phyloP scores from a whole-genome alignment of 306 rosid genomes.

The Canavalia gladiata region DNA sequence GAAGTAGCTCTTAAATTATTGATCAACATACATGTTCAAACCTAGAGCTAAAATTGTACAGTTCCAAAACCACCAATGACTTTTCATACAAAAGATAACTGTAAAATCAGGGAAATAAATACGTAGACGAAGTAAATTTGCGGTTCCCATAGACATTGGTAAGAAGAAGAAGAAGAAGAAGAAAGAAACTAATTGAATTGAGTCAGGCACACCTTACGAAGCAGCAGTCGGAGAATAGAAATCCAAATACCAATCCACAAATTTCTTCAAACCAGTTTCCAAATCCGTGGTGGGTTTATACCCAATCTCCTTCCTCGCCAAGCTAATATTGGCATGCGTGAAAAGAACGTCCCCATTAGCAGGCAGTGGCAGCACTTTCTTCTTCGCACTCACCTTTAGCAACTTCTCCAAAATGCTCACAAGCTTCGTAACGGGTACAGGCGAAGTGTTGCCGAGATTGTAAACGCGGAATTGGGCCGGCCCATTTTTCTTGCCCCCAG shows the following conservation, averaged over 20 bases:
- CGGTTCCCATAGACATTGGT: no score
- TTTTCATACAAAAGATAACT: not conserved
- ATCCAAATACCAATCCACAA: conserved; percentile 56
- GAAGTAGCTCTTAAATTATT: conserved; percentile 11
- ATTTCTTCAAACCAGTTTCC: conserved; percentile 55
- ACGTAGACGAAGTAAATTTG: not conserved
- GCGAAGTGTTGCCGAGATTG: conserved; percentile 53
- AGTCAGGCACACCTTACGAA: conserved; percentile 15
- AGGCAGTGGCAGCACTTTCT: conserved; percentile 43
- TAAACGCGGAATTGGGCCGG: conserved; percentile 48
- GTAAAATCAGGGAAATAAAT: not conserved
- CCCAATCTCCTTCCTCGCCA: conserved; percentile 52
- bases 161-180: not conserved
- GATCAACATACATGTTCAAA: conserved; percentile 2
- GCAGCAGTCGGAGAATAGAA: conserved; percentile 31
- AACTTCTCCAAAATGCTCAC: conserved; percentile 57
- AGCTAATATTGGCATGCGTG: conserved; percentile 56
- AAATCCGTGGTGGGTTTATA: conserved; percentile 56
- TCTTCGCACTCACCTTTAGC: conserved; percentile 47
- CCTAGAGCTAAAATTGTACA: conserved; percentile 15
- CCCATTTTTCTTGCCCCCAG: conserved; percentile 46
- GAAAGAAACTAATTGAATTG: not conserved
- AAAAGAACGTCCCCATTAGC: conserved; percentile 49
- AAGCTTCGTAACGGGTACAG: conserved; percentile 46
- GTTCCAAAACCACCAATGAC: conserved; percentile 20